phyloP scores from a whole-genome alignment of 306 rosid genomes.

The Prunus fruticosa region DNA sequence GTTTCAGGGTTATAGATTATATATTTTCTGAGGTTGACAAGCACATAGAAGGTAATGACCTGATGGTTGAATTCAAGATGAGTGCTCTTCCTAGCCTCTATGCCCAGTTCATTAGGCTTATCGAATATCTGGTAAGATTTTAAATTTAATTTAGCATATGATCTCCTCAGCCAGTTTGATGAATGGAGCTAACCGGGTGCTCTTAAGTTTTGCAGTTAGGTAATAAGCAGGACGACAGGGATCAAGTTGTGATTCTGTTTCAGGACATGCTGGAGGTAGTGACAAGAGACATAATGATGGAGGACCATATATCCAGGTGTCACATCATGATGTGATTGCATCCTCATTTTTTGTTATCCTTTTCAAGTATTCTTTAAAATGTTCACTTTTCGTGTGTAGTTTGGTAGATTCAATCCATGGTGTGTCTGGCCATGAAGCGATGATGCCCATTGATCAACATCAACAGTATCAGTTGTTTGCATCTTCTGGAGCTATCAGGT shows the following conservation, averaged over 20 bases:
- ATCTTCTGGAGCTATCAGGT: conserved; percentile 84
- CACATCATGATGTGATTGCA: conserved; percentile 14
- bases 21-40: conserved; percentile 70
- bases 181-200: conserved; percentile 17
- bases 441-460: conserved; percentile 60
- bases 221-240: conserved; percentile 71
- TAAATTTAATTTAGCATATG: neutral
- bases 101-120: conserved; percentile 64
- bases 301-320: conserved; percentile 74
- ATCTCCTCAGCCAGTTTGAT: conserved; percentile 7
- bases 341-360: neutral
- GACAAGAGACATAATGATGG: conserved; percentile 91
- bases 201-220: conserved; percentile 48
- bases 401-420: conserved; percentile 69
- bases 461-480: conserved; percentile 85
- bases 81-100: conserved; percentile 92
- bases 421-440: conserved; percentile 70
- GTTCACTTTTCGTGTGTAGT: conserved; percentile 44
- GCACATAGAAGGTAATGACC: conserved; percentile 38
- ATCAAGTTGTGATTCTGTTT: conserved; percentile 82
- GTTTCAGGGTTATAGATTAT: conserved; percentile 56
- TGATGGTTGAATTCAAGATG: conserved; percentile 61
- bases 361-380: conserved; percentile 8
- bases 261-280: conserved; percentile 99
- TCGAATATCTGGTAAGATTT: conserved; percentile 60